A percentile compares a stretch with the other conserved stretches of the same genome.
These are phyloP conservation scores for Sphaerulina populicola DNA, from an alignment of 2,329 filamentous ascomycete genomes.

Conservation along the genomic window DNA sequence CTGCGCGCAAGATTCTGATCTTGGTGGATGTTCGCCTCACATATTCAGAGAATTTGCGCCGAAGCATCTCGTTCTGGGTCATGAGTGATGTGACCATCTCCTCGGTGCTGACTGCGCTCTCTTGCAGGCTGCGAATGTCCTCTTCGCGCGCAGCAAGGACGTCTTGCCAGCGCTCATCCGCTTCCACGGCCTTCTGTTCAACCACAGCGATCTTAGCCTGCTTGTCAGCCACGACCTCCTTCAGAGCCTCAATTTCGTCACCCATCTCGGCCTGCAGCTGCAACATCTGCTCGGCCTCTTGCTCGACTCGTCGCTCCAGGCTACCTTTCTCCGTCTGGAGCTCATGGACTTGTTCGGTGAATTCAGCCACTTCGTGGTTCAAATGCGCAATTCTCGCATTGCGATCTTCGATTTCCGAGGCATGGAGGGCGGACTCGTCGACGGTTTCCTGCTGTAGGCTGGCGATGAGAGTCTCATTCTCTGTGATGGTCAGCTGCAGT, in stretches of 20 bases:
- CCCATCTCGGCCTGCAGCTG: conserved; percentile 29
- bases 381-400: conserved; percentile 30
- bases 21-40: conserved; percentile 30
- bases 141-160: conserved; percentile 34
- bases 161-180: conserved; percentile 38
- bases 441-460: conserved; percentile 23
- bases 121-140: conserved; percentile 33
- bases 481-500: conserved; percentile 21
- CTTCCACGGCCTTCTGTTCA: conserved; percentile 28
- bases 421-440: conserved; percentile 24
- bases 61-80: conserved; percentile 25
- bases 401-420: conserved; percentile 30
- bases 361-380: conserved; percentile 21
- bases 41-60: conserved; percentile 29
- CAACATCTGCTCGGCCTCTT: conserved; percentile 33
- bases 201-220: conserved; percentile 30
- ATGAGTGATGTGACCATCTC: conserved; percentile 23
- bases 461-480: conserved; percentile 23
- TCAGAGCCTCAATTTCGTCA: conserved; percentile 29
- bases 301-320: conserved; percentile 32
- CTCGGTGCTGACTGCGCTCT: conserved; percentile 20
- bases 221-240: conserved; percentile 28
- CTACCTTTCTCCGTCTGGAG: conserved; percentile 27
- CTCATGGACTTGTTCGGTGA: conserved; percentile 17
- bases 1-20: conserved; percentile 31